Percentiles rank a stretch among this genome's conserved stretches.
These are phyloP conservation scores for Gossypium ekmanianum DNA, from an alignment of 345 rosid genomes.

Conservation along the genomic window DNA sequence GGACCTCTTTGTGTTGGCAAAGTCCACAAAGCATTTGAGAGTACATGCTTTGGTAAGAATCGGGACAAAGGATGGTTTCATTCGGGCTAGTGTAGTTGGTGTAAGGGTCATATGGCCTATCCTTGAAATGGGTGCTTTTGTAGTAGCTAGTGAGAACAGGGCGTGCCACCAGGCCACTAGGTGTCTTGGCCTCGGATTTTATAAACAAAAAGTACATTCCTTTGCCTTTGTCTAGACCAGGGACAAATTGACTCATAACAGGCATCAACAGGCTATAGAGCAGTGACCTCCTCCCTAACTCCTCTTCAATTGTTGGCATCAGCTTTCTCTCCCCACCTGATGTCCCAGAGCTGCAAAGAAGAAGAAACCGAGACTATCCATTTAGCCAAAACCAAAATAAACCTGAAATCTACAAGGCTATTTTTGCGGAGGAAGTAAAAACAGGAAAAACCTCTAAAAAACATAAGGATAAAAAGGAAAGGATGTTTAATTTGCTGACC, in stretches of 20 bases:
- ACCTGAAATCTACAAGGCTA: background rate
- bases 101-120: conserved; percentile 65
- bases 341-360: conserved; percentile 75
- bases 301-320: conserved; percentile 82
- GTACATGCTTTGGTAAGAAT: conserved; percentile 80
- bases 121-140: conserved; percentile 61
- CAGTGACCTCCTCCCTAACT: conserved; percentile 53
- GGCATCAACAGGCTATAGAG: conserved; percentile 80
- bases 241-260: conserved; percentile 70
- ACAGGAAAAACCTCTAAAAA: background rate
- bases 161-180: conserved; percentile 64
- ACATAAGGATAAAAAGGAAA: background rate
- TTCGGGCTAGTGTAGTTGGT: conserved; percentile 83
- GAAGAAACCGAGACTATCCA: conserved; percentile 3
- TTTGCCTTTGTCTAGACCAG: conserved; percentile 67
- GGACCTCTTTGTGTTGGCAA: conserved; percentile 55
- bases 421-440: background rate
- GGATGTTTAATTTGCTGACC: conserved; percentile 36
- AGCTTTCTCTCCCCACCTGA: conserved; percentile 83
- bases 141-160: conserved; percentile 75
- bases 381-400: background rate
- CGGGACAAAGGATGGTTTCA: conserved; percentile 69
- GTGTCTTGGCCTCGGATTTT: conserved; percentile 69
- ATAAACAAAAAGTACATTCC: conserved; percentile 75
- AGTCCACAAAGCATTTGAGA: conserved; percentile 77